A percentile compares a stretch with the other conserved stretches of the same genome.
These are phyloP conservation scores for Rhynchosporium secalis DNA, from an alignment of 2,329 filamentous ascomycete species.

Conservation along the genomic window DNA sequence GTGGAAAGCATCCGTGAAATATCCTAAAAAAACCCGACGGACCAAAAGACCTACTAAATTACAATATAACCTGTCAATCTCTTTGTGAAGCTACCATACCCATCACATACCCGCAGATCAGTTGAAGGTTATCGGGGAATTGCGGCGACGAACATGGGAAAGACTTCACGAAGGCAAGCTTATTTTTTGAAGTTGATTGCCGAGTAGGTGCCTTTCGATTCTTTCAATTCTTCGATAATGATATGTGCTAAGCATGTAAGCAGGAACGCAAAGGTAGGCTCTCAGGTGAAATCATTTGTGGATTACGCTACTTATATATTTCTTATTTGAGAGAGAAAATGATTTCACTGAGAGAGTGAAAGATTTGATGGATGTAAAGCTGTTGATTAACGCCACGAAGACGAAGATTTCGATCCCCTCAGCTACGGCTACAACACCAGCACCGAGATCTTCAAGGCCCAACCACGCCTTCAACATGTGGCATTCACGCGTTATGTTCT, in stretches of 20 bases:
- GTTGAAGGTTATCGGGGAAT: constrained; percentile 3
- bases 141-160: background rate
- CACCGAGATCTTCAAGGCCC: too few relatives aligned
- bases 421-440: too few relatives aligned
- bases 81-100: constrained; percentile 9
- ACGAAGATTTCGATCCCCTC: constrained; percentile 23
- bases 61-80: constrained; percentile 12
- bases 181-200: constrained; percentile 13
- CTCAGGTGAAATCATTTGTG: constrained; percentile 8
- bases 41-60: constrained; percentile 12
- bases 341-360: background rate
- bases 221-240: background rate
- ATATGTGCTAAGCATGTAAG: background rate
- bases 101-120: constrained; percentile 12
- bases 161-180: background rate
- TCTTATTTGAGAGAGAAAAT: too few relatives aligned
- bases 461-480: constrained; percentile 2
- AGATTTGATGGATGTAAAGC: background rate
- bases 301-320: background rate
- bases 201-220: constrained; percentile 4
- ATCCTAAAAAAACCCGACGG: background rate
- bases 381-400: constrained; percentile 9
- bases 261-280: constrained; percentile 9
- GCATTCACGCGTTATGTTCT: background rate
- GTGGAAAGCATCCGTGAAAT: too few relatives aligned